A percentile compares a stretch with the other conserved stretches of the same genome.
Evolutionary conservation across 129 eudicot genomes (phyloP).

Genomic region (Silybum marianum): DNA sequence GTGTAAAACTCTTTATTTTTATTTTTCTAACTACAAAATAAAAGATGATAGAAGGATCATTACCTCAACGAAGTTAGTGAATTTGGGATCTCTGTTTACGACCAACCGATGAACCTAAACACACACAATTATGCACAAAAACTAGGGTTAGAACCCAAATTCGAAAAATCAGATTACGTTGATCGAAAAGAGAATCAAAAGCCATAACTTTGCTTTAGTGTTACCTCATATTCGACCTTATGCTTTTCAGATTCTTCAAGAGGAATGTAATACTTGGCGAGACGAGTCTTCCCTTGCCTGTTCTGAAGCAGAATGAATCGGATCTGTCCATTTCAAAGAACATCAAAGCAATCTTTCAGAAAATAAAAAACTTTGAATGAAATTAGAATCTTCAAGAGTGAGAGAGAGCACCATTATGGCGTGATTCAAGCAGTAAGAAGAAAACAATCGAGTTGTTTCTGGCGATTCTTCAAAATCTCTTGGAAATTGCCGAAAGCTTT

Average conservation of each 20-base stretch:
- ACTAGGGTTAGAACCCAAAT: background rate
- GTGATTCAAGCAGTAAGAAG: constrained; percentile 19
- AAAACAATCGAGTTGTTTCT: background rate
- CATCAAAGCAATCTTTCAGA: background rate
- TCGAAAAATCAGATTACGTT: background rate
- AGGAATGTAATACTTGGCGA: constrained; percentile 87
- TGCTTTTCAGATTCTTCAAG: constrained; percentile 97
- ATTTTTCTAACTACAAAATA: background rate
- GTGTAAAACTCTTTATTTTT: background rate
- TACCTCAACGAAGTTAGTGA: constrained; percentile 94
- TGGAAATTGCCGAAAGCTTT: background rate
- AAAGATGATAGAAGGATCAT: background rate
- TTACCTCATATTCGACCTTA: constrained; percentile 90
- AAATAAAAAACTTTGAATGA: background rate
- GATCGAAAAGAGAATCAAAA: constrained; percentile 6
- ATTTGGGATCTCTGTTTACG: constrained; percentile 91
- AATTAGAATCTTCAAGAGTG: background rate
- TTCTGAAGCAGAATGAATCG: constrained; percentile 88
- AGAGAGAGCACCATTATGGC: constrained; percentile 30
- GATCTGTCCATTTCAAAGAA: constrained; percentile 51
- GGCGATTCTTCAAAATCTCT: background rate
- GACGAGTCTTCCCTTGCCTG: constrained; percentile 92
- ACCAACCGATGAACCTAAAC: constrained; percentile 89
- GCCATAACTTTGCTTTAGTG: background rate
- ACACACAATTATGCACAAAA: background rate